Evolutionary conservation across 2,329 filamentous ascomycete genomes (phyloP).

Genomic region (Hymenoscyphus occultus): DNA sequence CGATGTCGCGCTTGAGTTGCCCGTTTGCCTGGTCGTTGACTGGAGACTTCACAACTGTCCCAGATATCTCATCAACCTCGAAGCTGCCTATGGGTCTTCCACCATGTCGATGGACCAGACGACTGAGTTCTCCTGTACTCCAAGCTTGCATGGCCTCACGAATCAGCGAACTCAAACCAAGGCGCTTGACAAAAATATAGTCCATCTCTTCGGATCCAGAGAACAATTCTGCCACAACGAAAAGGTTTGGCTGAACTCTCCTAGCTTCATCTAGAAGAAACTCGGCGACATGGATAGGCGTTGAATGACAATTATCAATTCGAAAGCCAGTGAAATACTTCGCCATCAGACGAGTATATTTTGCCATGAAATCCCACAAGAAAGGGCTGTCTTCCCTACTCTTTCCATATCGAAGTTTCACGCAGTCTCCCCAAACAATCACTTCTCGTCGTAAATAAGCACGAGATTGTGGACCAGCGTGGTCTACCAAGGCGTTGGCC

Average conservation of each 20-base stretch:
- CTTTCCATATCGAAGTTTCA: constrained; percentile 88
- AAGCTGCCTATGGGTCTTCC: constrained; percentile 96
- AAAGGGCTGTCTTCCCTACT: constrained; percentile 82
- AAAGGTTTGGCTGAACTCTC: constrained; percentile 79
- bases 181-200: constrained; percentile 88
- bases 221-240: constrained; percentile 93
- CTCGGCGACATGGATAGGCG: constrained; percentile 89
- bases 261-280: constrained; percentile 94
- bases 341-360: constrained; percentile 87
- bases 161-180: constrained; percentile 88
- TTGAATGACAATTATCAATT: constrained; percentile 98
- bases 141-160: constrained; percentile 98
- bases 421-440: constrained; percentile 97
- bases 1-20: constrained; percentile 44
- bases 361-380: constrained; percentile 93
- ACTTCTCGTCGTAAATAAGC: constrained; percentile 96
- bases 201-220: constrained; percentile 95
- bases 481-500: constrained; percentile 89
- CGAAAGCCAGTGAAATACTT: constrained; percentile 94
- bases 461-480: constrained; percentile 82
- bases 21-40: constrained; percentile 33
- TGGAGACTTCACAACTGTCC: constrained; percentile 48
- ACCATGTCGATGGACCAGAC: constrained; percentile 88
- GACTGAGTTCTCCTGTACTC: constrained; percentile 89
- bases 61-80: constrained; percentile 82